Evolutionary conservation across 371 early-diverging fungal genomes (phyloP).

Genomic region (Mycotypha africana): DNA sequence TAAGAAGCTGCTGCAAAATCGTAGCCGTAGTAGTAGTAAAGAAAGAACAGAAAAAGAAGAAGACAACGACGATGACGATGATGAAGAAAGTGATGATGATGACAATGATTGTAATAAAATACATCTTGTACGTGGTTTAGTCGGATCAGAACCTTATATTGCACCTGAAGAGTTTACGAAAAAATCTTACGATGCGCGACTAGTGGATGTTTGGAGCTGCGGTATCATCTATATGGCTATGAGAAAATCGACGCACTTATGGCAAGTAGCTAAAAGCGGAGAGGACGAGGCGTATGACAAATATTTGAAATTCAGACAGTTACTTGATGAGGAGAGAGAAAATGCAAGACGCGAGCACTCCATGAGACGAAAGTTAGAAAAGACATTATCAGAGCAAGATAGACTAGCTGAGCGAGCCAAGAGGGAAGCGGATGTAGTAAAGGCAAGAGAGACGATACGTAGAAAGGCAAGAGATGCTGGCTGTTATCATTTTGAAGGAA

Average conservation of each 20-base stretch:
- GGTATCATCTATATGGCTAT: slow-evolving; percentile 44
- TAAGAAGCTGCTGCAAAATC: too few relatives aligned
- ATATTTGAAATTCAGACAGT: slow-evolving; percentile 30
- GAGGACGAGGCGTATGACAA: slow-evolving; percentile 33
- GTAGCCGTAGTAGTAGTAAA: too few relatives aligned
- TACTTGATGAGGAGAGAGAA: slow-evolving; percentile 35
- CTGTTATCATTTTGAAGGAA: slow-evolving; percentile 38
- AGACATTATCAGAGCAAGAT: slow-evolving; percentile 10
- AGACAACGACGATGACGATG: too few relatives aligned
- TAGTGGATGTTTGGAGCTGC: slow-evolving; percentile 49
- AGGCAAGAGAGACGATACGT: slow-evolving; percentile 32
- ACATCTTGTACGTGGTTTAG: slow-evolving; percentile 28
- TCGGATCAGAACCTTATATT: slow-evolving; percentile 51
- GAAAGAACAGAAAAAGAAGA: too few relatives aligned
- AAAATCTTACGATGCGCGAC: slow-evolving; percentile 34
- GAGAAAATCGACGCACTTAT: slow-evolving; percentile 33
- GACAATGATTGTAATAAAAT: slow-evolving; percentile 12
- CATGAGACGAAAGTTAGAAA: slow-evolving; percentile 4
- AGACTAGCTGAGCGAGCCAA: slow-evolving; percentile 10
- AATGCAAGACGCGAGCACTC: slow-evolving; percentile 18
- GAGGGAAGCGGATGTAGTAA: slow-evolving; percentile 17
- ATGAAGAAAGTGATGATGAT: slow-evolving; percentile 24
- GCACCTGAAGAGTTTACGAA: slow-evolving; percentile 46
- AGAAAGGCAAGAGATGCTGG: slow-evolving; percentile 28
- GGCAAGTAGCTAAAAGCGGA: slow-evolving; percentile 35